Base-by-base conservation (phyloP, 306 rosid genomes). In the Astragalus glycyphyllos region DNA sequence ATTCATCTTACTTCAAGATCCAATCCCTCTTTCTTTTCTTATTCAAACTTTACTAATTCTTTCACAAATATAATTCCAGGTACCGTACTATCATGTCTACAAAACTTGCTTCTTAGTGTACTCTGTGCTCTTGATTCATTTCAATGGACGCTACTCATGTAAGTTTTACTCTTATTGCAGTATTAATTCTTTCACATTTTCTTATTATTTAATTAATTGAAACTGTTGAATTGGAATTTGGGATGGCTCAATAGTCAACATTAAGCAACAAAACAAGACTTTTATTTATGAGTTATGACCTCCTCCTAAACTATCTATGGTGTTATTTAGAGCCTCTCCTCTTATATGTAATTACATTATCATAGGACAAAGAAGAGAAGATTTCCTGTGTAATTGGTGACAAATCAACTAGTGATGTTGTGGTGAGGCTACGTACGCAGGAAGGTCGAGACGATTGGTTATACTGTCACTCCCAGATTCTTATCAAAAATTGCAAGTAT, bases 381-480 rank as follows among this genome's bases (percentile, higher is more conserved):
- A 12, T 75, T 13, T n/a, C 81, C 73, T 56, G 68, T 74, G 65
- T 13, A 53, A 83, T 91, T 68, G 97, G 95, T 46, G 91, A 94
- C 59, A 69, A 85, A 65, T 83, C 86, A 16, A 87, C 94, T 31
- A 91, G 97, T 68, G 99, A 94, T 72, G 95, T 94, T 80, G 96
- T 94, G 51, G 99, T 94, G 83, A 87, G 99, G 89, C 83, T 94
- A 40, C 86, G 97, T 40, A 91, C 96, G 1, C 83, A 78, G 69
- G 96, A 87, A 31, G 89, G 96, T 50, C 84, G 92, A 65, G 99
- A 94, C 76, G 89, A 91, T 53, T 80, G 99, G 99, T 58, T 91
- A 1, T 94, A 87, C 65, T 89, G 97, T 62, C 97, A 91, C 71
- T 87, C 97, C 0, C 72, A 77, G 29, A 61, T 87, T 45, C 89